Conservation (phyloP, 352 stramenopile species). For the Lagenidium giganteum region DNA sequence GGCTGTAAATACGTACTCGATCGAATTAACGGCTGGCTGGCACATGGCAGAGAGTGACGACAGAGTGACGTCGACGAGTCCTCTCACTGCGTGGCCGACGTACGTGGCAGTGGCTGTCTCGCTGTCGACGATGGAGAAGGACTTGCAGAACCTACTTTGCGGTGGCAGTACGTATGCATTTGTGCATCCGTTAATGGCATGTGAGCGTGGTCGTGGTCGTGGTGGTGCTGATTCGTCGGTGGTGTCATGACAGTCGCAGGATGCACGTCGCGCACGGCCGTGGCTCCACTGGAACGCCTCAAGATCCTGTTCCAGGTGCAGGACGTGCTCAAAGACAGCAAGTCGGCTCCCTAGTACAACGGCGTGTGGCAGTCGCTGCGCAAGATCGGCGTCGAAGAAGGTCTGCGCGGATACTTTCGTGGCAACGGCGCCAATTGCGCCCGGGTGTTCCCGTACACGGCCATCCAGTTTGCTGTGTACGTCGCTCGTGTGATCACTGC, state of each 20-base stretch:
- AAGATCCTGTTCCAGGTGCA: slow-evolving; percentile 83
- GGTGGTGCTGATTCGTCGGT: too few species aligned
- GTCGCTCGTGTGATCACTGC: slow-evolving; percentile 1
- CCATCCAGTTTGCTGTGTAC: slow-evolving; percentile 67
- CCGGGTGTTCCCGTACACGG: slow-evolving; percentile 73
- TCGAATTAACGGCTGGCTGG: too few species aligned
- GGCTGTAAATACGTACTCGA: too few species aligned
- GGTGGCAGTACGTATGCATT: slow-evolving; percentile 47
- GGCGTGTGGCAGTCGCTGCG: slow-evolving; percentile 48
- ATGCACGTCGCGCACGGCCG: slow-evolving; percentile 59
- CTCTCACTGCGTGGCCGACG: too few species aligned
- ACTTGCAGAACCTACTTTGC: slow-evolving; percentile 64
- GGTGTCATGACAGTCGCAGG: too few species aligned
- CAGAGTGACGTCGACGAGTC: too few species aligned
- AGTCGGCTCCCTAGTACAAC: slow-evolving; percentile 38
- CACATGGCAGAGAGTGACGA: too few species aligned
- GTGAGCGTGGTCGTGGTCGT: background rate
- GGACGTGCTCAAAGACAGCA: slow-evolving; percentile 26
- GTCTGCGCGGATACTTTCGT: slow-evolving; percentile 59
- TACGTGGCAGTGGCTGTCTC: too few species aligned
- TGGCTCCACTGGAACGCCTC: slow-evolving; percentile 67
- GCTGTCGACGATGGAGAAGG: slow-evolving; percentile 23
- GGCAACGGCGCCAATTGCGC: slow-evolving; percentile 80
- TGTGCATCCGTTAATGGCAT: background rate
- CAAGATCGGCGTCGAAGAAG: slow-evolving; percentile 62